Evolutionary conservation across 1,284 basidiomycete species (phyloP).

Genomic region (Ustilago xerochloae): DNA sequence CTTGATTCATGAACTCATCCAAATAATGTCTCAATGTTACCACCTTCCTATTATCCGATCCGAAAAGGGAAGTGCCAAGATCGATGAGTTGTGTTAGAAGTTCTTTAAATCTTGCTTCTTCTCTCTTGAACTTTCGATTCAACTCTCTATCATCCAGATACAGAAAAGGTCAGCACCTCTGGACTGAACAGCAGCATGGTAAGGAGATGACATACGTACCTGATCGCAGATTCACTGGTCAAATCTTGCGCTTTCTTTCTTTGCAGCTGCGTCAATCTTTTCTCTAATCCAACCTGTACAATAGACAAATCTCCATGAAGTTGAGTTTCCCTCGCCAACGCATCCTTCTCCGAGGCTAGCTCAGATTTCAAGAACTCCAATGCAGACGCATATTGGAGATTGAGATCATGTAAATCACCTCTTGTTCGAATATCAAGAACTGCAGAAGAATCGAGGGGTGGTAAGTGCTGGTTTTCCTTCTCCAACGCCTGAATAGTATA

Average conservation of each 20-base stretch:
- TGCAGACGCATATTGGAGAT: slow-evolving; percentile 23
- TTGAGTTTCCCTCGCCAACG: slow-evolving; percentile 27
- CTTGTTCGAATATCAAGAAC: slow-evolving; percentile 33
- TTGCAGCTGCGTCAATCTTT: slow-evolving; percentile 26
- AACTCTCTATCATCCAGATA: slow-evolving; percentile 16
- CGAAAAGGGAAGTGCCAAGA: slow-evolving; percentile 26
- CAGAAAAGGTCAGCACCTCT: slow-evolving; percentile 1
- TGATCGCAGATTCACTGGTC: slow-evolving; percentile 24
- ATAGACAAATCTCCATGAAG: slow-evolving; percentile 24
- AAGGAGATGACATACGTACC: slow-evolving; percentile 10
- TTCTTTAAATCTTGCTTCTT: slow-evolving; percentile 26
- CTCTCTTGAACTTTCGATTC: slow-evolving; percentile 15
- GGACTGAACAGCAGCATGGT: no score
- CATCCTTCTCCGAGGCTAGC: slow-evolving; percentile 28
- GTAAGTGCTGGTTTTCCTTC: slow-evolving; percentile 26
- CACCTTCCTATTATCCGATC: slow-evolving; percentile 20
- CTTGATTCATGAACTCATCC: slow-evolving; percentile 47
- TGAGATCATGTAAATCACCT: slow-evolving; percentile 35
- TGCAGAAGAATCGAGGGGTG: slow-evolving; percentile 22
- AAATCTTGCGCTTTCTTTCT: slow-evolving; percentile 16
- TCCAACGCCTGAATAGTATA: slow-evolving; percentile 30
- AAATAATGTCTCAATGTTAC: slow-evolving; percentile 33
- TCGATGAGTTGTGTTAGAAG: slow-evolving; percentile 36
- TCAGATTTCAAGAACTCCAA: slow-evolving; percentile 17
- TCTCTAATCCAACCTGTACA: slow-evolving; percentile 16